These are phyloP conservation scores for Solanum aculeatissimum DNA, from an alignment of 305 asterid species.

Conservation along the genomic window DNA sequence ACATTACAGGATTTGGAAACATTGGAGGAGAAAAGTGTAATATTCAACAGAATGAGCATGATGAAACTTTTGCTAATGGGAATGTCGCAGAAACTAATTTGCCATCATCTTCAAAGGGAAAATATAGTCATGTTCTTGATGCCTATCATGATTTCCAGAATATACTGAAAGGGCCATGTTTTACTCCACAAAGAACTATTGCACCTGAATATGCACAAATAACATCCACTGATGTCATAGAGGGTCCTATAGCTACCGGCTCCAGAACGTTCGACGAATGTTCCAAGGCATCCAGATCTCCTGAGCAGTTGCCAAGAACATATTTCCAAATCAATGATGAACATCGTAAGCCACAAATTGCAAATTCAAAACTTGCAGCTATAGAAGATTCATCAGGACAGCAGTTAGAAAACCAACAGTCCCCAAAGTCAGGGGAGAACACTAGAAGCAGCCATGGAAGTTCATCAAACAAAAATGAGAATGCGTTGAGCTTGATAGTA, in stretches of 20 bases:
- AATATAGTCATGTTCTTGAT: conserved; percentile 3
- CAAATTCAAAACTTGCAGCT: not conserved
- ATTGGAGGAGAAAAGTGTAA: conserved; percentile 11
- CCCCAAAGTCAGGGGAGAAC: conserved; percentile 10
- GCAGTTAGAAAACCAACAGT: conserved; percentile 10
- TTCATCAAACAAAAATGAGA: conserved; percentile 26
- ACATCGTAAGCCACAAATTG: not conserved
- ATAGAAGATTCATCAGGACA: conserved; percentile 8
- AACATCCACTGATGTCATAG: not conserved
- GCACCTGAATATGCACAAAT: not conserved
- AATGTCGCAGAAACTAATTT: conserved; percentile 5
- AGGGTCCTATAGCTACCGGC: not conserved
- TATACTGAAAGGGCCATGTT: not conserved
- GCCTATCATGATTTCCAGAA: not conserved
- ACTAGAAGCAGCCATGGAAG: conserved; percentile 13
- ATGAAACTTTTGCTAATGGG: conserved; percentile 11
- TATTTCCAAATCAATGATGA: conserved; percentile 5
- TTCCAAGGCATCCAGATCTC: conserved; percentile 5
- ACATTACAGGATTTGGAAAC: conserved; percentile 17
- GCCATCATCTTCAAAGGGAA: conserved; percentile 6
- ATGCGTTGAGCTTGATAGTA: conserved; percentile 15
- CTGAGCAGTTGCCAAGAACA: conserved; percentile 10
- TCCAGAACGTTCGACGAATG: conserved; percentile 1
- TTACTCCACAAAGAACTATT: conserved; percentile 1
- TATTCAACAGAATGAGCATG: conserved; percentile 10